Evolutionary conservation across 352 stramenopile genomes (phyloP).

Genomic region (Phytophthora idaei): DNA sequence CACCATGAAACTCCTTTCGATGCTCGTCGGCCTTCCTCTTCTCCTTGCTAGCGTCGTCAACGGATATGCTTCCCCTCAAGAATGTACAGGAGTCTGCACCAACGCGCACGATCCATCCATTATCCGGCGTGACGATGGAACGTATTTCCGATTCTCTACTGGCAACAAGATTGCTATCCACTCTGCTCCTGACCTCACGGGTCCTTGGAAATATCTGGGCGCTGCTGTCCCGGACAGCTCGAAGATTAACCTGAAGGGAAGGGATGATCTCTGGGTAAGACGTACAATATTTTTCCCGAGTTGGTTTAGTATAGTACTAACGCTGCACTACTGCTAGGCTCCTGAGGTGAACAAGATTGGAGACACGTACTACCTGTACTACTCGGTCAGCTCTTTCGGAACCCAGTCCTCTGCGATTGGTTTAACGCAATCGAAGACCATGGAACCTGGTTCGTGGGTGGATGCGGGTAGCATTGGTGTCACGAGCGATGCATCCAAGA

Average conservation of each 20-base stretch:
- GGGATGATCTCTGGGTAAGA: constrained; percentile 50
- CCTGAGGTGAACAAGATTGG: constrained; percentile 54
- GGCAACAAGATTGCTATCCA: constrained; percentile 59
- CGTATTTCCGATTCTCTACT: constrained; percentile 66
- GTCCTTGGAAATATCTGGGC: constrained; percentile 53
- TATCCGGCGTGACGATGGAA: constrained; percentile 54
- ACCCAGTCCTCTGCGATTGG: constrained; percentile 53
- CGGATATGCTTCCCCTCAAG: constrained; percentile 30
- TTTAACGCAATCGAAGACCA: constrained; percentile 47
- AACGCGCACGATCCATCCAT: constrained; percentile 62
- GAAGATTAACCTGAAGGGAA: constrained; percentile 50
- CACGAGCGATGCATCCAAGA: constrained; percentile 37
- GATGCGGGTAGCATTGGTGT: constrained; percentile 44
- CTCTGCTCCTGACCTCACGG: constrained; percentile 42
- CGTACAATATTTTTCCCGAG: neutral
- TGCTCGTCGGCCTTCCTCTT: constrained; percentile 20
- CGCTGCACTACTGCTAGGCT: constrained; percentile 27
- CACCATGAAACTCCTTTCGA: constrained; percentile 19
- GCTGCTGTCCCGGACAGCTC: constrained; percentile 47
- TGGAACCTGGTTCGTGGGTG: constrained; percentile 48
- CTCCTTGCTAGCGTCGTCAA: constrained; percentile 18
- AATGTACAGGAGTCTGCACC: constrained; percentile 34
- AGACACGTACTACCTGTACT: constrained; percentile 64
- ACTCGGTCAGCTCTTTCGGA: constrained; percentile 58
- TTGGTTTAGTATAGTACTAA: constrained; percentile 2